Percentiles rank a stretch among this genome's conserved stretches.
These are phyloP conservation scores for Rhizopus delemar DNA, from an alignment of 371 early-diverging fungal genomes.

Conservation along the genomic window DNA sequence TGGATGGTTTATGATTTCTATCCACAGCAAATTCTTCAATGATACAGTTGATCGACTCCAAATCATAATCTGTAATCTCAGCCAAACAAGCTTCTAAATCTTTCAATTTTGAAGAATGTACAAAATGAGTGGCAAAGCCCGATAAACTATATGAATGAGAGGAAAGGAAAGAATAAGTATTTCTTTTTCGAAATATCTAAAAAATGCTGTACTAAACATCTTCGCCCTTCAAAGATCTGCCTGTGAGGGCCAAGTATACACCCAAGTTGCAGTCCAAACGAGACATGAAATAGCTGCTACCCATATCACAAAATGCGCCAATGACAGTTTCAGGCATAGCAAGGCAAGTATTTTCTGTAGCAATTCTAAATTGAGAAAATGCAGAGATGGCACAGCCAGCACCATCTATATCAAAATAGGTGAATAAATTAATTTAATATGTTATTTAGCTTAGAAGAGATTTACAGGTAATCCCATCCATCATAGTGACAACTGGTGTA, in stretches of 20 bases:
- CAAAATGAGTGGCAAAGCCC: slow-evolving; percentile 92
- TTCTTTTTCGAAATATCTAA: slow-evolving; percentile 58
- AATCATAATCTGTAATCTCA: slow-evolving; percentile 70
- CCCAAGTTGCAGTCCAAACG: slow-evolving; percentile 91
- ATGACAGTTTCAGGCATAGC: slow-evolving; percentile 95
- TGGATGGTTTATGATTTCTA: slow-evolving; percentile 11
- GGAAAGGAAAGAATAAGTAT: slow-evolving; percentile 3
- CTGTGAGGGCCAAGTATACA: slow-evolving; percentile 88
- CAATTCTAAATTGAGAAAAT: slow-evolving; percentile 92
- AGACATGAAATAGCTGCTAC: slow-evolving; percentile 90
- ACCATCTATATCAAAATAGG: slow-evolving; percentile 69
- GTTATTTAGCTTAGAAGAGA: not conserved
- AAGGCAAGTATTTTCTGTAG: slow-evolving; percentile 90
- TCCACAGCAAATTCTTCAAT: slow-evolving; percentile 83
- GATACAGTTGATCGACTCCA: slow-evolving; percentile 75
- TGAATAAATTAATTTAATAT: not conserved
- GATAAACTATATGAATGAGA: slow-evolving; percentile 37
- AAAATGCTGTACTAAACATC: slow-evolving; percentile 49
- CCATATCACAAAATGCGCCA: slow-evolving; percentile 94
- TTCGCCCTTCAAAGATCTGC: slow-evolving; percentile 70
- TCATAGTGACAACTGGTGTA: slow-evolving; percentile 82
- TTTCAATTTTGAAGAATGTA: slow-evolving; percentile 77
- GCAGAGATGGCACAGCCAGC: slow-evolving; percentile 92
- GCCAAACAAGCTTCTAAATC: slow-evolving; percentile 73
- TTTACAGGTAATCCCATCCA: slow-evolving; percentile 88